Base-by-base conservation (phyloP, 345 rosid species). In the Crucihimalaya himalaica region DNA sequence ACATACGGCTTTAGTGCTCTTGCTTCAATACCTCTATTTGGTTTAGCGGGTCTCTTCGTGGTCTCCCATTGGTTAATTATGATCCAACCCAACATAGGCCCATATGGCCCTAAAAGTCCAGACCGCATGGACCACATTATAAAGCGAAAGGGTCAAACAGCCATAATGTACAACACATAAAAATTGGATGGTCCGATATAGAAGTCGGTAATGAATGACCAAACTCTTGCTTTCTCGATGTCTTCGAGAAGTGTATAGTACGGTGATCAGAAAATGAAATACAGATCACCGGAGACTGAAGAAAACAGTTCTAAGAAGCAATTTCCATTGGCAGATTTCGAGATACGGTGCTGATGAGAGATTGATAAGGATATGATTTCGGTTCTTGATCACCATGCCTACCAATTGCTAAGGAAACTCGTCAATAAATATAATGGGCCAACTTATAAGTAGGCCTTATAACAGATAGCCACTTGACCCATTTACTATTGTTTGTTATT, bases 101-200 rank as follows among this genome's bases (percentile, higher is more conserved):
- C 73, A 43, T 28, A 65, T 48, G 32, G 11, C 43, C 13, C 53
- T 14, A 0, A 14, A 65, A 65, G 15, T 19, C 69, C 51, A 53
- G 27, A 27, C 27, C 8, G 20, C 18, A 12, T 54, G 29, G 63
- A 18, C 53, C 53, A 40, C 29, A 54, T 31, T 7, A 13, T 15
- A 42, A 42, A 42, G 16, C n/a, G 14, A 6, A 15, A 53, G 19
- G 40, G 19, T 40, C 54, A 31, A 68, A 40, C 8, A 42, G 28
- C 42, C 52, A 27, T 68, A 21, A 0, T 0, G 7, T 4, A 39
- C 42, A 27, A 11, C 18, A 45, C 8, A 14, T 8, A 13, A 32
- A 19, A 53, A 27, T 14, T 25, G 15, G 50, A 16, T 46, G 51
- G 12, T 46, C 51, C 37, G 37, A 9, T 34, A 2, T 3, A 16